These are phyloP conservation scores for Oidiodendron maius DNA, from an alignment of 495 filamentous ascomycete species.

Conservation along the genomic window DNA sequence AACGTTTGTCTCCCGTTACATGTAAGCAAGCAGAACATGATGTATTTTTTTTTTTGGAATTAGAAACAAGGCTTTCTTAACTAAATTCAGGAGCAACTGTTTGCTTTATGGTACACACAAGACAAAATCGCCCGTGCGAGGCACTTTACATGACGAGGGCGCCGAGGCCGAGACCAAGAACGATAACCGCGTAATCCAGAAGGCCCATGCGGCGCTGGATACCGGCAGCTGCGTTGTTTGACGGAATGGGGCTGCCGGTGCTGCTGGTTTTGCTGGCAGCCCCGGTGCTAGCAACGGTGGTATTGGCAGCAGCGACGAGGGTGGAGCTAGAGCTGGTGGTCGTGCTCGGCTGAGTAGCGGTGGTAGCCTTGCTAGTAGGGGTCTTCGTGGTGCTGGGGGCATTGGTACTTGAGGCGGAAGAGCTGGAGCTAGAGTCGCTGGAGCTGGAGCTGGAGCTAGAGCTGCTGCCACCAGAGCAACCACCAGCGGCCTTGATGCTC, in stretches of 20 bases:
- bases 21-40: too few relatives aligned
- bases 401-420: neutral
- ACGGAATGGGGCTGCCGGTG: neutral
- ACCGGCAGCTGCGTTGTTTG: conserved; percentile 2
- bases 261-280: neutral
- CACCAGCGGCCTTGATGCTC: conserved; percentile 50
- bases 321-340: neutral
- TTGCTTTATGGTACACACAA: too few relatives aligned
- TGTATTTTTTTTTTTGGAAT: too few relatives aligned
- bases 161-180: conserved; percentile 19
- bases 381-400: neutral
- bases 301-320: neutral
- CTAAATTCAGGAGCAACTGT: neutral
- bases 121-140: too few relatives aligned
- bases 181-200: conserved; percentile 17
- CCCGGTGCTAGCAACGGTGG: neutral
- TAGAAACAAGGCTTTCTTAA: neutral
- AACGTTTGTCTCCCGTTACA: too few relatives aligned
- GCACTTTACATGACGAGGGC: conserved; percentile 21
- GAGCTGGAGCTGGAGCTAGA: neutral
- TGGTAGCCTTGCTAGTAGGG: neutral
- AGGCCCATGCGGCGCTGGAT: conserved; percentile 12
- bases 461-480: neutral
- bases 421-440: neutral
- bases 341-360: neutral